Base-by-base conservation (phyloP, 768 basidiomycete genomes). In the Suillus subaureus region DNA sequence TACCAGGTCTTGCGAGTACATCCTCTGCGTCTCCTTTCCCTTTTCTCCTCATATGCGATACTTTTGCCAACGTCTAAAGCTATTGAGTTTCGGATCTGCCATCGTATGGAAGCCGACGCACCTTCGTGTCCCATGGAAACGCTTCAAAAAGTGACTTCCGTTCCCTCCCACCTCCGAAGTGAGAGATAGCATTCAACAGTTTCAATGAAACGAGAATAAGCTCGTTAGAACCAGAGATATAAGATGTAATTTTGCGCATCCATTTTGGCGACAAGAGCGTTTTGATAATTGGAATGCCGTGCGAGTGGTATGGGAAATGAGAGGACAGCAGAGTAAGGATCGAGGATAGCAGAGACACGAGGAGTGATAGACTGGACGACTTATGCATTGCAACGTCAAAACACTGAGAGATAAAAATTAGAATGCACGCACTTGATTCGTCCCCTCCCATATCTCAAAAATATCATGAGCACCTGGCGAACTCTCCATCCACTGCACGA, bases 61-160 rank as follows among this genome's bases (percentile, higher is more conserved):
- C 73, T 77, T 87, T 92, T 3, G 86, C 83, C 4, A 93, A 78
- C 31, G 83, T 83, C 92, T 93, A 61, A 6, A 40, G 5, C 1
- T 8, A 43, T 37, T 45, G 61, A 33, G 16, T 56, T 42, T 64
- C 39, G 1, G 6, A 31, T 60, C 13, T 23, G 31, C 0, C 21
- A 23, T 35, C 3, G 49, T 11, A 65, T 13, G 35, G 13, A 26
- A 40, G 51, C 13, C 8, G 1, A 71, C 77, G 2, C 61, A 89
- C 93, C 82, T 93, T 94, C 37, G 83, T 81, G 64, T 92, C 91
- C 93, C 93, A 94, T 7, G 86, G 84, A 75, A 94, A 92, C 0
- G 81, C 81, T 62, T 93, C 92, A 33, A 89, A 75, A 2, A 92
- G 80, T 0, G 79, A 71, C 67, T 85, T 89, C 61, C 85, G 82